phyloP scores from a whole-genome alignment of 2,329 filamentous ascomycete species.

The Xylogone sp. region DNA sequence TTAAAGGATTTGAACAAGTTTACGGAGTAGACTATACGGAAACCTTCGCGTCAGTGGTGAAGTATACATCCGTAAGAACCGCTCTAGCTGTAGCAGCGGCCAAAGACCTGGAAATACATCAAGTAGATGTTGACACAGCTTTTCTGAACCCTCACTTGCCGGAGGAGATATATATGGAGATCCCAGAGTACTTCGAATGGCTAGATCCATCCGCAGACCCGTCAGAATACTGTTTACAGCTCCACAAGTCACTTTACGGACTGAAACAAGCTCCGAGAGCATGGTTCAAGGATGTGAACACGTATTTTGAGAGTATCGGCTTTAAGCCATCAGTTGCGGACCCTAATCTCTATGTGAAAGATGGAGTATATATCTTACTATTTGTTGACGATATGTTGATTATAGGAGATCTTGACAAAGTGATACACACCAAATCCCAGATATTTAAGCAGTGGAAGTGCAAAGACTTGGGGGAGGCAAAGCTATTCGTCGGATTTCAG shows the following conservation, averaged over 20 bases:
- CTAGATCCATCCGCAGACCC: background rate
- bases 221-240: background rate
- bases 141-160: background rate
- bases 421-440: background rate
- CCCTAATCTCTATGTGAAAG: background rate
- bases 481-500: background rate
- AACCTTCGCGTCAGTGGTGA: conserved; percentile 2
- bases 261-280: conserved; percentile 1
- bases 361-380: background rate
- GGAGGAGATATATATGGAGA: conserved; percentile 1
- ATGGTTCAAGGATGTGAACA: background rate
- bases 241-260: background rate
- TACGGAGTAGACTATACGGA: background rate
- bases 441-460: background rate
- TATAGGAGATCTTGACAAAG: background rate
- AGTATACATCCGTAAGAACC: background rate
- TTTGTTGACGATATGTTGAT: background rate
- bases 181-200: background rate
- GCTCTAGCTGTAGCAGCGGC: background rate
- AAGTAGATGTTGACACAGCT: conserved; percentile 1
- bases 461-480: background rate
- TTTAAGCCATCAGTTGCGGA: background rate
- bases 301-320: background rate
- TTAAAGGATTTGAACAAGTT: background rate
- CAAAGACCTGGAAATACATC: conserved; percentile 4